Base-by-base conservation (phyloP, 768 basidiomycete genomes). In the Trametes villosa region DNA sequence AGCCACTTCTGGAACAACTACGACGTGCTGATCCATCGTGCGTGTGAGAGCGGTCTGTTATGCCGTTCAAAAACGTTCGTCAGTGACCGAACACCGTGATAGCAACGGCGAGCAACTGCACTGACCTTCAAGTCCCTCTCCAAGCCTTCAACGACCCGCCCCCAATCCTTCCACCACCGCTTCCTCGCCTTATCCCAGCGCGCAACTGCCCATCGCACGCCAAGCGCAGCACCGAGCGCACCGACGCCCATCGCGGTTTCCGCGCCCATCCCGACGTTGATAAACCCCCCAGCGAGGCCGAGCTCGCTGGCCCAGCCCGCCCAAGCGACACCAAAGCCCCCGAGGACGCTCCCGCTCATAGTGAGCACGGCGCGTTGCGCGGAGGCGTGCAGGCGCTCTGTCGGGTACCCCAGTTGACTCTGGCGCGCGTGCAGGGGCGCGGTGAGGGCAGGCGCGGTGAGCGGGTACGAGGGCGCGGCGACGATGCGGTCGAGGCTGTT, bases 121-220 rank as follows among this genome's bases (percentile, higher is more conserved):
- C 78, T 42, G 68, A 87, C 89, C 78, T 80, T 78, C 22, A 91
- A 72, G 72, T 92, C 89, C 45, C 89, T 78, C 46, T 81, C 78
- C 36, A 90, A 75, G 0, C 90, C 87, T 48, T 85, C 77, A 7
- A 83, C 81, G 3, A 90, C 77, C 49, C 90, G 78, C 20, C 67
- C 68, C 79, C 85, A 88, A 69, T 91, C 89, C 53, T 82, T 79
- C 83, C 83, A 81, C 89, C 89, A 93, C 60, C 75, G 76, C 57
- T 72, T 75, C 70, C 88, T 87, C 3, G 85, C 84, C 64, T 78
- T 83, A 57, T 91, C 88, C 88, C 89, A 92, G 59, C 77, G 77
- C 13, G 83, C 81, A 6, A 88, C 77, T 1, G 81, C 82, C 86
- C 87, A 89, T 41, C 88, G 76, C 41, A 89, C 60, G 46, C 84